Evolutionary conservation across 805 yeast genomes (phyloP).

Genomic region (Barnettozyma botsteinii): DNA sequence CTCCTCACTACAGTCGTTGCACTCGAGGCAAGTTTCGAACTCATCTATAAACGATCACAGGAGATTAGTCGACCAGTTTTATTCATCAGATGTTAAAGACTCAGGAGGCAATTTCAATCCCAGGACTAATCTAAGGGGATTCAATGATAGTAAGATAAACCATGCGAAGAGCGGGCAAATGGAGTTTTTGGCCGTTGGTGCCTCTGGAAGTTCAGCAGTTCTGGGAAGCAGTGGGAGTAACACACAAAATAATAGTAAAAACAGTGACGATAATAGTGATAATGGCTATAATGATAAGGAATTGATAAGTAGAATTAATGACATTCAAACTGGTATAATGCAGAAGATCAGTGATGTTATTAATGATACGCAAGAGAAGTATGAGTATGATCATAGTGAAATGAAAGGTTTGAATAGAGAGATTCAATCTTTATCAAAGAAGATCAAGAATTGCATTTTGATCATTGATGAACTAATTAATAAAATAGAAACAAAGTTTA

Average conservation of each 20-base stretch:
- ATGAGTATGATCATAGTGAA: not conserved
- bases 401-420: not conserved
- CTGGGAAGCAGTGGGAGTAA: no score
- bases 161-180: no score
- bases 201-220: no score
- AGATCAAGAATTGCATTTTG: not conserved
- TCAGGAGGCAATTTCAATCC: not conserved
- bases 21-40: not conserved
- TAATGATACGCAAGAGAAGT: conserved; percentile 3
- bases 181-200: no score
- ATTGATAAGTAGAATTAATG: not conserved
- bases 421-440: not conserved
- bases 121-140: no score
- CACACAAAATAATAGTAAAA: no score
- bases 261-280: not conserved
- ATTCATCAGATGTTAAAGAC: not conserved
- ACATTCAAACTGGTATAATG: not conserved
- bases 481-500: not conserved
- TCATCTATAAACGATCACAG: not conserved
- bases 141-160: no score
- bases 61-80: conserved; percentile 4
- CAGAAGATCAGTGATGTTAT: not conserved
- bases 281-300: not conserved
- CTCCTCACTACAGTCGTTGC: not conserved
- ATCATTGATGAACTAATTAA: not conserved